A percentile compares a stretch with the other conserved stretches of the same genome.
Conservation (phyloP, 768 basidiomycete genomes). For the Austroboletus festivus region DNA sequence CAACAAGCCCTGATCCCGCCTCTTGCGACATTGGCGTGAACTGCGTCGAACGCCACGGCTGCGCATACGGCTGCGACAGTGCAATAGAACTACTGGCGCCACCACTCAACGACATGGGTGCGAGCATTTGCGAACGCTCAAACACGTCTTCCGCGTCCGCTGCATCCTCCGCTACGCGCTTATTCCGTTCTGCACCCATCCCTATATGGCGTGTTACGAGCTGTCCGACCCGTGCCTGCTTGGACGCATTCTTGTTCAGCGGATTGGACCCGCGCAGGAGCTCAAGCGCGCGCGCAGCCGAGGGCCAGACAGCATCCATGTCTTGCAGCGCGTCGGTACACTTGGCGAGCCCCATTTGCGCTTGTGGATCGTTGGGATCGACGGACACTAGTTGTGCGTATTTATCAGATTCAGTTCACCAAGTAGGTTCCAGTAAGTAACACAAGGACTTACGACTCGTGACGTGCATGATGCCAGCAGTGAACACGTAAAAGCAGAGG, state of each 20-base stretch:
- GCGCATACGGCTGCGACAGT: slow-evolving; percentile 21
- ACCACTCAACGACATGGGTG: background rate
- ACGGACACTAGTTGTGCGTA: slow-evolving; percentile 51
- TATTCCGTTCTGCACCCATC: slow-evolving; percentile 40
- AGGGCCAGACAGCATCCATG: slow-evolving; percentile 74
- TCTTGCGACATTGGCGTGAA: slow-evolving; percentile 7
- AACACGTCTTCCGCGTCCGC: slow-evolving; percentile 37
- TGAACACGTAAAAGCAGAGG: slow-evolving; percentile 76
- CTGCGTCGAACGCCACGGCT: slow-evolving; percentile 31
- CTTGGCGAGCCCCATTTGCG: slow-evolving; percentile 56
- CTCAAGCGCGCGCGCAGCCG: slow-evolving; percentile 69
- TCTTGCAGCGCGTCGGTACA: slow-evolving; percentile 64
- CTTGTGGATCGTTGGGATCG: slow-evolving; percentile 68
- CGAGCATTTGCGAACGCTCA: slow-evolving; percentile 22
- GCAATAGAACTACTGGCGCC: slow-evolving; percentile 1
- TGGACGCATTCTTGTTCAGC: slow-evolving; percentile 9
- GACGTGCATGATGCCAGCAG: slow-evolving; percentile 77
- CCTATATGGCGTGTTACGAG: slow-evolving; percentile 9
- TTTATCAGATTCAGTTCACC: background rate
- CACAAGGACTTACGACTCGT: slow-evolving; percentile 52
- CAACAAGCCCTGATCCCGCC: background rate
- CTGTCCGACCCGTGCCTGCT: slow-evolving; percentile 4
- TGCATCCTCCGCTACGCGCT: slow-evolving; percentile 58
- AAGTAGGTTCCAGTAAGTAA: too few species aligned
- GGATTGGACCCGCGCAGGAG: slow-evolving; percentile 64